Conservation (phyloP, 192 early-diverging fungal genomes). For the Diversispora epigaea region DNA sequence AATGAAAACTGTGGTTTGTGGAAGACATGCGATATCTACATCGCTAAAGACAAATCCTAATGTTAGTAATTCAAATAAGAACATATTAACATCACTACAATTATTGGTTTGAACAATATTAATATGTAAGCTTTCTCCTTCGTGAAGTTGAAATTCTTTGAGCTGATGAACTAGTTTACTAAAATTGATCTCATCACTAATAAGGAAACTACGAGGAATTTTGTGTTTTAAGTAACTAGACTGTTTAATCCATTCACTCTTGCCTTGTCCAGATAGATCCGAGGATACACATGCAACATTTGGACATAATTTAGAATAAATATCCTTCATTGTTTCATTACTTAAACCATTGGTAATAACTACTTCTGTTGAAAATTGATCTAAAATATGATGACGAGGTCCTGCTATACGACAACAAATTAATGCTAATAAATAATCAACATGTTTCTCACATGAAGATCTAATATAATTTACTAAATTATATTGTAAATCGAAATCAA, state of each 20-base stretch:
- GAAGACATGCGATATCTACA: constrained; percentile 9
- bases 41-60: constrained; percentile 13
- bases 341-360: constrained; percentile 3
- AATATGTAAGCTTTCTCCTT: constrained; percentile 19
- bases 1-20: constrained; percentile 9
- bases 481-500: constrained; percentile 30
- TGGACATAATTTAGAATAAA: constrained; percentile 17
- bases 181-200: constrained; percentile 9
- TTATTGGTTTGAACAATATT: constrained; percentile 8
- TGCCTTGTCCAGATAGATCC: constrained; percentile 13
- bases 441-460: neutral
- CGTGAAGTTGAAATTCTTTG: neutral
- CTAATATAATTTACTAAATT: constrained; percentile 5
- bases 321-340: neutral
- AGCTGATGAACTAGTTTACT: neutral
- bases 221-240: neutral
- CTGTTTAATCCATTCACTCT: constrained; percentile 26
- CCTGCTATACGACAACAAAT: constrained; percentile 23
- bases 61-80: constrained; percentile 23
- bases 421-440: constrained; percentile 22
- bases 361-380: constrained; percentile 26
- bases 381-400: constrained; percentile 18
- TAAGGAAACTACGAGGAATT: constrained; percentile 8
- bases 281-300: constrained; percentile 1
- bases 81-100: constrained; percentile 11